Evolutionary conservation across 805 yeast genomes (phyloP).

Genomic region (Starmerella stellata): DNA sequence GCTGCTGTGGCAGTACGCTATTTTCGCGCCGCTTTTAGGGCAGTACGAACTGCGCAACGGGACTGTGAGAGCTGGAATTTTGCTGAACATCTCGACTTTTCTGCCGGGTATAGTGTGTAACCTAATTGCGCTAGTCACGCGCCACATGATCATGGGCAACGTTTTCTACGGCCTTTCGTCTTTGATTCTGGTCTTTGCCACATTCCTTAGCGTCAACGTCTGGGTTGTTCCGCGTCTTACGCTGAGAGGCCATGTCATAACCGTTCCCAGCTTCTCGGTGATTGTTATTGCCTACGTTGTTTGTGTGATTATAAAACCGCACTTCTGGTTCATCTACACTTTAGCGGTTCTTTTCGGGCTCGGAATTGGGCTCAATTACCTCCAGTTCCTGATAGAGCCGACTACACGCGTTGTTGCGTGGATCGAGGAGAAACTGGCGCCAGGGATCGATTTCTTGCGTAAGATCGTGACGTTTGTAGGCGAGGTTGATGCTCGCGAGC

Average conservation of each 20-base stretch:
- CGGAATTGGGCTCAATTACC: slow-evolving; percentile 34
- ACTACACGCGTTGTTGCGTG: slow-evolving; percentile 37
- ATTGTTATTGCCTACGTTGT: slow-evolving; percentile 1
- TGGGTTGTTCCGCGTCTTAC: slow-evolving; percentile 32
- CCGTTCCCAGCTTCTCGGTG: slow-evolving; percentile 8
- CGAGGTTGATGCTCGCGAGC: slow-evolving; percentile 40
- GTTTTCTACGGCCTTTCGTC: slow-evolving; percentile 9
- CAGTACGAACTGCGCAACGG: slow-evolving; percentile 59
- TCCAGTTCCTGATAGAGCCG: slow-evolving; percentile 42
- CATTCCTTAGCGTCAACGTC: slow-evolving; percentile 8
- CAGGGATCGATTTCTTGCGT: slow-evolving; percentile 37
- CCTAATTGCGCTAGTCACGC: slow-evolving; percentile 3
- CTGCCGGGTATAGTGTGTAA: slow-evolving; percentile 49
- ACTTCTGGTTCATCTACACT: background rate
- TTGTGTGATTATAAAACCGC: background rate
- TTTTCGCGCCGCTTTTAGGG: slow-evolving; percentile 41
- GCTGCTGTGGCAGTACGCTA: slow-evolving; percentile 38
- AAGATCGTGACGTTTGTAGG: slow-evolving; percentile 35
- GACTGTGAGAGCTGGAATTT: slow-evolving; percentile 69
- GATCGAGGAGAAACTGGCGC: slow-evolving; percentile 40
- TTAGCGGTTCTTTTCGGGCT: slow-evolving; percentile 53
- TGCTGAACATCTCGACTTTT: slow-evolving; percentile 54
- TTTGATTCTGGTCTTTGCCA: slow-evolving; percentile 20
- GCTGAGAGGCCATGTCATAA: slow-evolving; percentile 14
- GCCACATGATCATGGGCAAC: slow-evolving; percentile 2